These are phyloP conservation scores for Solanum habrochaites DNA, from an alignment of 257 asterid genomes.

Conservation along the genomic window DNA sequence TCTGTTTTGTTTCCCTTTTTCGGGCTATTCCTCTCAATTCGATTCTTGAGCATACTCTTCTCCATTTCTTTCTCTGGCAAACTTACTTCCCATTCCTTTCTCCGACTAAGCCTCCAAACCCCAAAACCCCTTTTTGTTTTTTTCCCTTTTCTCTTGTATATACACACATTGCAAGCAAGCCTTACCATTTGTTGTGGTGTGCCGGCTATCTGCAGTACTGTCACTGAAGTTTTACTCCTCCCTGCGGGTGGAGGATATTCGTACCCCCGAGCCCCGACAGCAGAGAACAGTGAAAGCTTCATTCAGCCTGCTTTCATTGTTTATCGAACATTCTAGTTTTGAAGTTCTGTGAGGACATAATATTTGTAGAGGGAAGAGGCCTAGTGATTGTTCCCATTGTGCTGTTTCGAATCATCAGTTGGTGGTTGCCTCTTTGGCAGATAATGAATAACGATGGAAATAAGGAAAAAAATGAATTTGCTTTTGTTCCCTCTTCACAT, in stretches of 20 bases:
- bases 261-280: not conserved
- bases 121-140: not conserved
- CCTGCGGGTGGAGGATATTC: not conserved
- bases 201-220: not conserved
- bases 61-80: not conserved
- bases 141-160: not conserved
- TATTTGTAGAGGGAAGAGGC: not conserved
- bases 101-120: not conserved
- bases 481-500: not conserved
- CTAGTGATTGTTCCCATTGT: not conserved
- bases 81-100: not conserved
- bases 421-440: not conserved
- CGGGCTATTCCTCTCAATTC: not conserved
- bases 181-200: not conserved
- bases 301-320: not conserved
- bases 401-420: not conserved
- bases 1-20: not conserved
- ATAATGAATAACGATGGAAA: not conserved
- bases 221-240: not conserved
- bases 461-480: not conserved
- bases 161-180: not conserved
- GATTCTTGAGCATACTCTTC: not conserved
- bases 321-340: not conserved
- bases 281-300: not conserved
- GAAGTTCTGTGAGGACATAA: not conserved